Evolutionary conservation across 352 stramenopile genomes (phyloP).

Genomic region (Phytophthora palmivora): DNA sequence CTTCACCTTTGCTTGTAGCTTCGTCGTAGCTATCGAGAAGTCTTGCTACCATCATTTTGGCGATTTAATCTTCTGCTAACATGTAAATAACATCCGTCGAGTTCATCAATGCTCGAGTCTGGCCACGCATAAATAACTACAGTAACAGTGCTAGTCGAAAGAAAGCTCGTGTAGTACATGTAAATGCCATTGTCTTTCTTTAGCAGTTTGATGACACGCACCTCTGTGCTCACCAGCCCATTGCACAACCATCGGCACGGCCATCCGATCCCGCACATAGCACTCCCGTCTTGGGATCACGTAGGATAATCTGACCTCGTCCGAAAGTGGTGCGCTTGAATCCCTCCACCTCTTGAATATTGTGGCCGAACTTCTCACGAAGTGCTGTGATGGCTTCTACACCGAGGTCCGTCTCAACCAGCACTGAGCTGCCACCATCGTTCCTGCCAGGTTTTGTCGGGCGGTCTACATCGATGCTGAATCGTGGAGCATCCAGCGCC

Average conservation of each 20-base stretch:
- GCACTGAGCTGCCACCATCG: constrained; percentile 65
- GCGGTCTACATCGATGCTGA: constrained; percentile 91
- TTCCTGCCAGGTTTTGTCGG: constrained; percentile 48
- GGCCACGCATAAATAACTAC: constrained; percentile 21
- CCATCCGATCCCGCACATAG: constrained; percentile 96
- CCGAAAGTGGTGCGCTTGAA: constrained; percentile 67
- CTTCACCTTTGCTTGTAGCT: neutral
- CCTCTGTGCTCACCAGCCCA: constrained; percentile 70
- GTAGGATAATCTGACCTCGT: constrained; percentile 87
- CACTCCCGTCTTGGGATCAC: constrained; percentile 84
- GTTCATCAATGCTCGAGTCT: constrained; percentile 10
- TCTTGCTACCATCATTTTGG: constrained; percentile 27
- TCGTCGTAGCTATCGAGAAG: constrained; percentile 30
- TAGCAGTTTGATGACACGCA: constrained; percentile 14
- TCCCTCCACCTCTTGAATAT: constrained; percentile 35
- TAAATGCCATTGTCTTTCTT: constrained; percentile 38
- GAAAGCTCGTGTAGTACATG: too few species aligned
- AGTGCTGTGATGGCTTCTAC: constrained; percentile 76
- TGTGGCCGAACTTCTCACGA: constrained; percentile 79
- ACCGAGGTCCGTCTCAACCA: constrained; percentile 87
- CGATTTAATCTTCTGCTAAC: neutral
- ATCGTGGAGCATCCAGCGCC: constrained; percentile 93
- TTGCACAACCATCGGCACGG: constrained; percentile 94
- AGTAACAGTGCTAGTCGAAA: too few species aligned
- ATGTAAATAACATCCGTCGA: too few species aligned